Percentiles rank a stretch among this genome's conserved stretches.
Conservation (phyloP, 2,329 filamentous ascomycete genomes). For the Aspergillus texensis region DNA sequence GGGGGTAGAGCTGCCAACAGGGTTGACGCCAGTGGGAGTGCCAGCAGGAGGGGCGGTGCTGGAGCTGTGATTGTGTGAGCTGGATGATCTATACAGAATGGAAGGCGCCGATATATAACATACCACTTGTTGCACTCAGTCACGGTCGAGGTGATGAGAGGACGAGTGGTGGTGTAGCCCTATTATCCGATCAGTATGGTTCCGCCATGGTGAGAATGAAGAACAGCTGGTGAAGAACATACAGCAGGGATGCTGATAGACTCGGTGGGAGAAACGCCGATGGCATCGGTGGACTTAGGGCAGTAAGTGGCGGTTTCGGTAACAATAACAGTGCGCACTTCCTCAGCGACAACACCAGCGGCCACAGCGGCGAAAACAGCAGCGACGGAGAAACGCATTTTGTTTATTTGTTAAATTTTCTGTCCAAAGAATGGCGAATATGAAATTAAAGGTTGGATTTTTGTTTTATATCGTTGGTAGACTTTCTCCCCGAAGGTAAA, state of each 20-base stretch:
- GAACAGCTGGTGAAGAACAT: constrained; percentile 26
- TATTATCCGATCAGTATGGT: neutral
- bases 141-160: constrained; percentile 58
- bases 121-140: constrained; percentile 47
- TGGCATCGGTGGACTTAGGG: constrained; percentile 66
- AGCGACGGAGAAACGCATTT: constrained; percentile 55
- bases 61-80: neutral
- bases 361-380: constrained; percentile 42
- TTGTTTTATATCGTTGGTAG: constrained; percentile 8
- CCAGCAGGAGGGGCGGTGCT: constrained; percentile 20
- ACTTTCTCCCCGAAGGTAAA: constrained; percentile 9
- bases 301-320: constrained; percentile 72
- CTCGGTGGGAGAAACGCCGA: constrained; percentile 56
- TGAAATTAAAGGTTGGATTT: constrained; percentile 20
- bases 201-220: neutral
- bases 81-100: neutral
- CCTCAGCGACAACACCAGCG: constrained; percentile 39
- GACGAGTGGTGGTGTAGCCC: constrained; percentile 61
- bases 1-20: constrained; percentile 6
- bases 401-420: constrained; percentile 31
- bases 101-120: constrained; percentile 14
- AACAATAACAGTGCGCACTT: constrained; percentile 65
- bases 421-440: constrained; percentile 21
- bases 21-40: constrained; percentile 19
- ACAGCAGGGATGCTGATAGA: constrained; percentile 72